Percentiles rank a stretch among this genome's conserved stretches.
phyloP scores from a whole-genome alignment of 1,284 basidiomycete genomes.

The Microbotryomycetes sp. region DNA sequence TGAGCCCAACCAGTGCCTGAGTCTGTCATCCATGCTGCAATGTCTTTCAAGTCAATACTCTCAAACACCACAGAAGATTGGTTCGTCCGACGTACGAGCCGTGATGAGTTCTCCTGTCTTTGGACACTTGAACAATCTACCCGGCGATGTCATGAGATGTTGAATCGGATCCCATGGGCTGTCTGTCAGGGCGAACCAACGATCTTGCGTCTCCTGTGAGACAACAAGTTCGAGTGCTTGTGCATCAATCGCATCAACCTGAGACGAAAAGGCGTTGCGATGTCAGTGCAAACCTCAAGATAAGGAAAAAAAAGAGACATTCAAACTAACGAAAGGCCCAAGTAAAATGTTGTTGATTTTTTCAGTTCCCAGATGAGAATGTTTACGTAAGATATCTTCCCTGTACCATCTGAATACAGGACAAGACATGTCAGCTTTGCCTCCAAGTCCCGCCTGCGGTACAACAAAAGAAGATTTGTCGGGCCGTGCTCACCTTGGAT shows the following conservation, averaged over 20 bases:
- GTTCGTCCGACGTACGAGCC: not conserved
- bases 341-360: not conserved
- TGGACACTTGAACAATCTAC: not conserved
- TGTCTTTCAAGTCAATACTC: not conserved
- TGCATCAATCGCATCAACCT: not conserved
- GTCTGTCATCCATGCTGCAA: slow-evolving; percentile 1
- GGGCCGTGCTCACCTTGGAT: slow-evolving; percentile 1
- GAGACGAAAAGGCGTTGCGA: not conserved
- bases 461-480: not conserved
- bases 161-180: not conserved
- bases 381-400: not conserved
- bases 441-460: no score
- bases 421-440: no score
- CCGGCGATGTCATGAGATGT: not conserved
- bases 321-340: not conserved
- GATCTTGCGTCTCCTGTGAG: not conserved
- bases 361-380: not conserved
- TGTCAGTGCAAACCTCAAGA: not conserved
- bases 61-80: no score
- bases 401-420: not conserved
- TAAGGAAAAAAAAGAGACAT: not conserved
- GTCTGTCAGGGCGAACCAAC: not conserved
- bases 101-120: not conserved
- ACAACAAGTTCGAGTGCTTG: not conserved
- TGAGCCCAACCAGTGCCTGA: not conserved